Conservation (phyloP, 306 rosid genomes). For the Sechiopsis laciniata region DNA sequence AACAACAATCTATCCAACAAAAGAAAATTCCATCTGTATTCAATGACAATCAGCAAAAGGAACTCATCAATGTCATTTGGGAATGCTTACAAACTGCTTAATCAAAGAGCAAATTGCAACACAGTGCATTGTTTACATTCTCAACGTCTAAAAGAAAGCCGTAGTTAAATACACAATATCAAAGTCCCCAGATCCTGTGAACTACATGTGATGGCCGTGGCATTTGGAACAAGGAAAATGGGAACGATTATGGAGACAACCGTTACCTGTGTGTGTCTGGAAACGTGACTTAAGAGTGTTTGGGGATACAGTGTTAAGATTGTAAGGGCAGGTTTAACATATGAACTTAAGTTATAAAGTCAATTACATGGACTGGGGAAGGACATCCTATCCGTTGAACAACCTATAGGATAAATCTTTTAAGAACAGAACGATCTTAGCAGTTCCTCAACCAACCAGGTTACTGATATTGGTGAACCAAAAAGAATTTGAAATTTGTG, state of each 20-base stretch:
- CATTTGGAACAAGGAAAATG: too few relatives aligned
- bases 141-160: slow-evolving; percentile 9
- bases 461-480: not conserved
- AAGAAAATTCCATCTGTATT: not conserved
- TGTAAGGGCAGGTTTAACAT: not conserved
- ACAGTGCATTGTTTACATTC: slow-evolving; percentile 11
- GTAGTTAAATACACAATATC: slow-evolving; percentile 13
- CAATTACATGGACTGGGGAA: not conserved
- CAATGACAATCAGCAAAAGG: not conserved
- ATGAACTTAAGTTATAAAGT: not conserved
- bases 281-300: not conserved
- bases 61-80: slow-evolving; percentile 10
- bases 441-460: not conserved
- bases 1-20: not conserved
- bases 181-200: not conserved
- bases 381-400: not conserved
- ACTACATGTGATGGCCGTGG: not conserved
- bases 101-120: not conserved
- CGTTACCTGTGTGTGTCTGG: too few relatives aligned
- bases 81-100: slow-evolving; percentile 12
- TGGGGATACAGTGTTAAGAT: not conserved
- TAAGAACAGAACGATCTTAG: not conserved
- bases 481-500: not conserved
- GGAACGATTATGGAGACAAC: too few relatives aligned
- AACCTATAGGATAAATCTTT: too few relatives aligned